A percentile compares a stretch with the other conserved stretches of the same genome.
These are phyloP conservation scores for Phalaenopsis hybrid DNA, from an alignment of 116 monocot species.

Conservation along the genomic window DNA sequence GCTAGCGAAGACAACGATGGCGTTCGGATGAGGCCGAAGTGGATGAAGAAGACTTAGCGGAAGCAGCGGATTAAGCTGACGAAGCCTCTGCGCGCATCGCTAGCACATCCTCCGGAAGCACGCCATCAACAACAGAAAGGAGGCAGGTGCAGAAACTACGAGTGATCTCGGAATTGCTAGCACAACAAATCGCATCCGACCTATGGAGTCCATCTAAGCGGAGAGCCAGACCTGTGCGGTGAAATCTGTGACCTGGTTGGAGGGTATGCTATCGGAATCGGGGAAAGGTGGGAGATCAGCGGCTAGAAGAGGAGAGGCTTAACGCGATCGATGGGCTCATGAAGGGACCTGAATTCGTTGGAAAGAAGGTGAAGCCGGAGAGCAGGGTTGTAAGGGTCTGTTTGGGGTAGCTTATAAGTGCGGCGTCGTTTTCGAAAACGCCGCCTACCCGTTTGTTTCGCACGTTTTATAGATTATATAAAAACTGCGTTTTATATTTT, in stretches of 20 bases:
- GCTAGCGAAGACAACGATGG: too few species aligned
- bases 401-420: too few species aligned
- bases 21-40: too few species aligned
- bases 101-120: conserved; percentile 67
- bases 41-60: too few species aligned
- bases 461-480: too few species aligned
- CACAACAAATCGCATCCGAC: conserved; percentile 18
- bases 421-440: too few species aligned
- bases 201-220: conserved; percentile 21
- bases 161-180: conserved; percentile 89
- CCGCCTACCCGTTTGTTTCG: too few species aligned
- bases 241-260: conserved; percentile 87
- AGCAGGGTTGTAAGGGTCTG: too few species aligned
- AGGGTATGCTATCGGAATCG: conserved; percentile 26
- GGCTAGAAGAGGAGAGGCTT: conserved; percentile 71
- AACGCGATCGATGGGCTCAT: conserved; percentile 70
- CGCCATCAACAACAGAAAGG: conserved; percentile 61
- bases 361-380: too few species aligned
- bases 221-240: conserved; percentile 86
- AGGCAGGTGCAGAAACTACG: conserved; percentile 78
- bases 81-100: conserved; percentile 38
- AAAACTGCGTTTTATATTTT: too few species aligned
- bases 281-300: conserved; percentile 39
- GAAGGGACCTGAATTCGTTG: conserved; percentile 57
- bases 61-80: too few species aligned